Conservation (phyloP, 202 grass and related monocot species). For the Setaria viridis region DNA sequence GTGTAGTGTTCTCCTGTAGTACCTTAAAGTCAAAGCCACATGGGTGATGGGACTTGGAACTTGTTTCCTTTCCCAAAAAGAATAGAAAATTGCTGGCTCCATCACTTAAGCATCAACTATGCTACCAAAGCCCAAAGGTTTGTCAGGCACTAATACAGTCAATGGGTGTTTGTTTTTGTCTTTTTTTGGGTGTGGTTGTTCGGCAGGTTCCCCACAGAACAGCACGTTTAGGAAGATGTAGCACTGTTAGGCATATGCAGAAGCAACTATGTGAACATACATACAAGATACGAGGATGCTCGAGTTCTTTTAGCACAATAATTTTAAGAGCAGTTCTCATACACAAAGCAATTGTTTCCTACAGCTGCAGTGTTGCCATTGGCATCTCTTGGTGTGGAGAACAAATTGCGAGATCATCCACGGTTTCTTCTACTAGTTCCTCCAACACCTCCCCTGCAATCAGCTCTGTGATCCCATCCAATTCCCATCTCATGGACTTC, state of each 20-base stretch:
- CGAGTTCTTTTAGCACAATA: constrained; percentile 30
- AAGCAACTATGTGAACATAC: constrained; percentile 36
- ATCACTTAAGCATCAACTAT: not conserved
- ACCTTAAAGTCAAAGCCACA: constrained; percentile 43
- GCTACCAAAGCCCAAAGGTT: not conserved
- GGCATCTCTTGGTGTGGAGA: constrained; percentile 18
- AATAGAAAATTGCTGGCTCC: not conserved
- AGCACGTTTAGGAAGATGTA: constrained; percentile 4
- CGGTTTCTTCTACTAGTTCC: constrained; percentile 66
- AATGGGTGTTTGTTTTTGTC: not conserved
- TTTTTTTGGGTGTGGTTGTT: not conserved
- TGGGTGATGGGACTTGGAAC: constrained; percentile 6
- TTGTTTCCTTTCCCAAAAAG: constrained; percentile 6
- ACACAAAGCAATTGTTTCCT: constrained; percentile 44
- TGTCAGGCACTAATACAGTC: not conserved
- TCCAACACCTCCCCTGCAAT: constrained; percentile 60
- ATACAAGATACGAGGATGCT: constrained; percentile 42
- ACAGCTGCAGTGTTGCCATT: constrained; percentile 32
- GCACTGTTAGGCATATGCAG: constrained; percentile 12
- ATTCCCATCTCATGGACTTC: constrained; percentile 56
- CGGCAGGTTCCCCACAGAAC: not conserved
- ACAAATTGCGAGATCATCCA: constrained; percentile 44
- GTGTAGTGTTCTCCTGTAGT: constrained; percentile 2
- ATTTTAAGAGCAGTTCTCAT: constrained; percentile 31
- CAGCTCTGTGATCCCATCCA: constrained; percentile 54